Evolutionary conservation across 805 yeast species (phyloP).

Genomic region (Candida silvicultrix): DNA sequence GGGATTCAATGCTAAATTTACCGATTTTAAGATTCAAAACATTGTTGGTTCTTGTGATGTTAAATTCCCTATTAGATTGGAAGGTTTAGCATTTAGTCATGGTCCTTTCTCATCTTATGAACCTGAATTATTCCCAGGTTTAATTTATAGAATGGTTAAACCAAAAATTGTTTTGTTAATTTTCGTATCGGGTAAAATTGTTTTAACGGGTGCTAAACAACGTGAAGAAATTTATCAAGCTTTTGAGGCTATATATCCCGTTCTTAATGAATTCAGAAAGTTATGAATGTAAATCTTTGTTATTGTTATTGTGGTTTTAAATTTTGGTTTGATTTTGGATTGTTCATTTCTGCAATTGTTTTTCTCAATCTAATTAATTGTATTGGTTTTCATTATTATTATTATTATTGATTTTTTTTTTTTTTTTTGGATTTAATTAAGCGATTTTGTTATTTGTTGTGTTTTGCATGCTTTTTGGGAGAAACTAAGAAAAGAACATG

Average conservation of each 20-base stretch:
- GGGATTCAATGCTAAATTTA: constrained; percentile 96
- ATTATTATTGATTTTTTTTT: too few species aligned
- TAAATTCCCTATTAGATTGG: constrained; percentile 93
- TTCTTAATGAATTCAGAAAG: constrained; percentile 95
- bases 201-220: constrained; percentile 97
- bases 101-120: constrained; percentile 98
- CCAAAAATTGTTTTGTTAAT: constrained; percentile 95
- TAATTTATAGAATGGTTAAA: constrained; percentile 98
- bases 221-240: constrained; percentile 98
- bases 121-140: constrained; percentile 96
- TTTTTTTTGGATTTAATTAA: too few species aligned
- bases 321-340: too few species aligned
- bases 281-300: constrained; percentile 20
- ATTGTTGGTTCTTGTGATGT: constrained; percentile 99
- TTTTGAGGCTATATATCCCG: constrained; percentile 97
- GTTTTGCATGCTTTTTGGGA: too few species aligned
- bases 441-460: too few species aligned
- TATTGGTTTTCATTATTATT: too few species aligned
- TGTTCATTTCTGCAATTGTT: too few species aligned
- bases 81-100: constrained; percentile 96
- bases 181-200: constrained; percentile 96
- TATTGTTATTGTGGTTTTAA: too few species aligned
- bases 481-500: too few species aligned
- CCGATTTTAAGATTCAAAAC: constrained; percentile 96
- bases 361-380: too few species aligned